Evolutionary conservation across 805 yeast species (phyloP), one percentile per base, ranked within the genome.

Genomic region (Wickerhamomyces rabaulensis): DNA sequence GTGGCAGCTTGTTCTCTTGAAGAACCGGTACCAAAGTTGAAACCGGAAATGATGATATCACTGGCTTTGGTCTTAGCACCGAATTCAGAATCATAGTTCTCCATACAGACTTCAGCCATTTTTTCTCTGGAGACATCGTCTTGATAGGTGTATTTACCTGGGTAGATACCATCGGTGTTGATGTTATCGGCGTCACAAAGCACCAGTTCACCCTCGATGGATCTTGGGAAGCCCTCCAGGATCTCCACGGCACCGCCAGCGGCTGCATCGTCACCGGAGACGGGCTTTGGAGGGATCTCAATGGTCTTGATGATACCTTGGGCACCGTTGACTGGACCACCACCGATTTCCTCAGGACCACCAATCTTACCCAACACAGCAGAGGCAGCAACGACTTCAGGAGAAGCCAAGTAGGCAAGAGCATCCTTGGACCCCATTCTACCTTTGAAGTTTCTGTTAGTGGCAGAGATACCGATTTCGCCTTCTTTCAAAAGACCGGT

Each of bases 31-130:
- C 99, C 99, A 64, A 94, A 94, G 66, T 94, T 94, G 75, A 72
- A 94, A 16, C 99, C 99, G 47, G 91, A 80, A 41, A 94, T 79
- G 47, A 94, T 79, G 56, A 94, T 90, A 66, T 94, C 99, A 42
- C 92, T 89, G 4, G 96, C 78, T 52, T 80, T 73, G 26, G 95
- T 87, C 73, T 89, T 91, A 26, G 68, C 52, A 48, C 86, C 83
- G 67, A 94, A 94, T 54, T 91, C 96, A 13, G 87, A 64, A 67
- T 94, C 99, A 68, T 94, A 94, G 72, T 94, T 94, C 70, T 94
- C 99, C 99, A 94, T 94, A 73, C 99, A 94, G 41, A 94, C 99
- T 68, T 92, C 87, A 31, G 99, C 99, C 99, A 94, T 94, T 65
- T 85, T 88, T 57, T 88, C 96, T 60, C 86, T 78, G 38, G 97